Evolutionary conservation across 1,284 basidiomycete species (phyloP).

Genomic region (Marasmius sp.): DNA sequence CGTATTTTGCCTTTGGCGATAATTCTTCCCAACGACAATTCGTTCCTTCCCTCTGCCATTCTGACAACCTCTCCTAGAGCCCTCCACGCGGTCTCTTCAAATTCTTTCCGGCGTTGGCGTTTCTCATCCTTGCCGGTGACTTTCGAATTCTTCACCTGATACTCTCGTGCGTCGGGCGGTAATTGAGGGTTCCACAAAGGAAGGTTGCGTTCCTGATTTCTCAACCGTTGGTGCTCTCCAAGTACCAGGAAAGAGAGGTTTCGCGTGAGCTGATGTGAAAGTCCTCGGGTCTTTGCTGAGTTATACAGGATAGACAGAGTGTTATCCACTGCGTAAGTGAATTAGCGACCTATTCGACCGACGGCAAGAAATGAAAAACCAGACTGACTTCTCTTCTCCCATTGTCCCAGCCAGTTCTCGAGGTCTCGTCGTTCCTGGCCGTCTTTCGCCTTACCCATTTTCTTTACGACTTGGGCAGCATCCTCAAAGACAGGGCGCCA

Average conservation of each 20-base stretch:
- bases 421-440: constrained; percentile 29
- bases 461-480: constrained; percentile 44
- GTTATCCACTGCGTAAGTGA: constrained; percentile 46
- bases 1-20: constrained; percentile 14
- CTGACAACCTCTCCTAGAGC: constrained; percentile 46
- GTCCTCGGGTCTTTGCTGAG: constrained; percentile 56
- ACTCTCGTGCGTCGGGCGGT: constrained; percentile 20
- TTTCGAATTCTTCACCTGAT: constrained; percentile 21
- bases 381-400: constrained; percentile 48
- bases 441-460: constrained; percentile 32
- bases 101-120: constrained; percentile 14
- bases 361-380: neutral
- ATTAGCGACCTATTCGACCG: neutral
- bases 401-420: constrained; percentile 45
- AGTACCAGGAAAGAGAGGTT: constrained; percentile 46
- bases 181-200: constrained; percentile 49
- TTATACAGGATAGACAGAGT: constrained; percentile 55
- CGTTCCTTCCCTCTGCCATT: constrained; percentile 50
- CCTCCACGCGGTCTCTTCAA: constrained; percentile 33
- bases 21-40: constrained; percentile 41
- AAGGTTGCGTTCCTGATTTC: constrained; percentile 19
- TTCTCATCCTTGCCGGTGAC: constrained; percentile 13
- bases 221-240: constrained; percentile 29
- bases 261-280: constrained; percentile 56
- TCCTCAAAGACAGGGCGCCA: constrained; percentile 57